A percentile compares a stretch with the other conserved stretches of the same genome.
Conservation (phyloP, 306 rosid genomes). For the Gillenia trifoliata region DNA sequence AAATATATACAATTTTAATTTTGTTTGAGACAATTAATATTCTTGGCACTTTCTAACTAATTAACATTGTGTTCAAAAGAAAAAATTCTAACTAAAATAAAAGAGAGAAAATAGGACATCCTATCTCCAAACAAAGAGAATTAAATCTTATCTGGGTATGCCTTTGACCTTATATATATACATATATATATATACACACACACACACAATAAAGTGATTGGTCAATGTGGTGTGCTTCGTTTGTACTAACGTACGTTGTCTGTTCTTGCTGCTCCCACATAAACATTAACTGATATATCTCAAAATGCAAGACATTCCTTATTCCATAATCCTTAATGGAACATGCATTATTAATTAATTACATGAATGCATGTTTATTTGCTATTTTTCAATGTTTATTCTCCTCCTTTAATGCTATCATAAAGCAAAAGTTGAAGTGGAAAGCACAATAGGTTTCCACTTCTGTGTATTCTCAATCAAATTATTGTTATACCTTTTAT, state of each 20-base stretch:
- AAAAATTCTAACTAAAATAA: background rate
- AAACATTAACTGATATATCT: background rate
- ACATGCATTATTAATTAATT: background rate
- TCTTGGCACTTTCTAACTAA: too few relatives aligned
- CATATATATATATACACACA: too few relatives aligned
- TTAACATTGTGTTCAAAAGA: too few relatives aligned
- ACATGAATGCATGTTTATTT: background rate
- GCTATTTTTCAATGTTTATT: background rate
- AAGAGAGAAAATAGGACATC: background rate
- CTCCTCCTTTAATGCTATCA: background rate
- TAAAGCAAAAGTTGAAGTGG: background rate
- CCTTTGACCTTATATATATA: background rate
- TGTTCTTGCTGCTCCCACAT: background rate
- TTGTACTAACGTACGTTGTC: background rate
- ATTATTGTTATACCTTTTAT: background rate
- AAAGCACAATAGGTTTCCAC: background rate
- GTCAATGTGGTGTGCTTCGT: background rate
- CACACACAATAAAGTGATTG: background rate
- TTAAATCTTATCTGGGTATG: background rate
- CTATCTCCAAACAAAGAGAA: background rate
- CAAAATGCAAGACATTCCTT: background rate
- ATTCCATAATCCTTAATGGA: background rate
- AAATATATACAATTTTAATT: too few relatives aligned
- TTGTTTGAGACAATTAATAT: too few relatives aligned
- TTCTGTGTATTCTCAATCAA: background rate